phyloP scores from a whole-genome alignment of 768 basidiomycete genomes.

The Leccinum disarticulatum region DNA sequence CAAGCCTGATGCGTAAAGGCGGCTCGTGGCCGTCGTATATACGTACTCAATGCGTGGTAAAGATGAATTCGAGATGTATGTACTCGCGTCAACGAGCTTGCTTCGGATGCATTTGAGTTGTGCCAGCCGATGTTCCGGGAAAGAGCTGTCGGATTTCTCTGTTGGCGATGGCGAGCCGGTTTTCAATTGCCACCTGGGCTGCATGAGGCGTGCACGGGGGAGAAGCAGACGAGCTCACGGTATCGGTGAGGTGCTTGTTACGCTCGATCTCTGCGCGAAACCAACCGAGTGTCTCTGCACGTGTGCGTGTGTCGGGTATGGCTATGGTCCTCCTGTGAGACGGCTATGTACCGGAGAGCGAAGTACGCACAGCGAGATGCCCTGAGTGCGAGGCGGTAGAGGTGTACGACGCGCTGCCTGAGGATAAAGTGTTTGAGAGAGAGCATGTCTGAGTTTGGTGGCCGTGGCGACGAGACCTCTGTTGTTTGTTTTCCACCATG shows the following conservation, averaged over 20 bases:
- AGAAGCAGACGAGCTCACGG: constrained; percentile 38
- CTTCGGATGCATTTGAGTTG: background rate
- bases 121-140: constrained; percentile 18
- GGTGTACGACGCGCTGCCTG: constrained; percentile 53
- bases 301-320: constrained; percentile 59
- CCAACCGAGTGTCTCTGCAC: constrained; percentile 69
- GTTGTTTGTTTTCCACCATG: constrained; percentile 31
- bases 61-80: constrained; percentile 1
- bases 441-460: constrained; percentile 24
- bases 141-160: constrained; percentile 65
- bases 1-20: constrained; percentile 46
- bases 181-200: constrained; percentile 56
- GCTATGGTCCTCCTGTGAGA: constrained; percentile 38
- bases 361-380: constrained; percentile 57
- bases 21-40: background rate
- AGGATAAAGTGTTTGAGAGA: constrained; percentile 79
- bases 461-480: constrained; percentile 4
- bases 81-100: background rate
- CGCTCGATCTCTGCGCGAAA: constrained; percentile 72
- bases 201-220: constrained; percentile 12
- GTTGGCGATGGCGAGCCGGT: constrained; percentile 51
- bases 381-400: constrained; percentile 70
- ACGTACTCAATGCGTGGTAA: background rate
- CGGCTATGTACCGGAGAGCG: background rate
- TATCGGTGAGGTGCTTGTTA: constrained; percentile 54